These are phyloP conservation scores for Hysterangium stoloniferum DNA, from an alignment of 768 basidiomycete species.

Conservation along the genomic window DNA sequence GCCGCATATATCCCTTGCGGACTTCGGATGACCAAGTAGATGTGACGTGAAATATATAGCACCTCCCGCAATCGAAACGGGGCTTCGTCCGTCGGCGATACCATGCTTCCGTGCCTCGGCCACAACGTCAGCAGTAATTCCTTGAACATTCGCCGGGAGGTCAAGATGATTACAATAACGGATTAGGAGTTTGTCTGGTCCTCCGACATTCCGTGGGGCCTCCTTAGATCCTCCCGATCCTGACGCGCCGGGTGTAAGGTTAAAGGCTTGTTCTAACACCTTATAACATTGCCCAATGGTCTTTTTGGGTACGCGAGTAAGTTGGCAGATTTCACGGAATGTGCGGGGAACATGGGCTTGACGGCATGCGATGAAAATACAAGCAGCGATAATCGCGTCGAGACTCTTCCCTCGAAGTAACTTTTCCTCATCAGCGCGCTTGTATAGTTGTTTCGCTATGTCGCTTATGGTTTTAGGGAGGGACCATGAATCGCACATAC, in stretches of 20 bases:
- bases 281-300: slow-evolving; percentile 90
- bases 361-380: slow-evolving; percentile 95
- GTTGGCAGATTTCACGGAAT: slow-evolving; percentile 91
- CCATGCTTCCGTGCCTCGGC: slow-evolving; percentile 72
- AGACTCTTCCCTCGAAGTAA: slow-evolving; percentile 84
- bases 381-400: slow-evolving; percentile 92
- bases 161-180: slow-evolving; percentile 93
- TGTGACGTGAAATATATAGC: slow-evolving; percentile 91
- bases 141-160: slow-evolving; percentile 73
- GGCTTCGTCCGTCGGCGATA: slow-evolving; percentile 88
- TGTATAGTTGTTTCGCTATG: slow-evolving; percentile 95
- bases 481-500: slow-evolving; percentile 94
- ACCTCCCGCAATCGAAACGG: slow-evolving; percentile 97
- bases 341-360: slow-evolving; percentile 94
- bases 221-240: slow-evolving; percentile 38
- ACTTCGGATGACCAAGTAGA: slow-evolving; percentile 66
- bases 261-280: slow-evolving; percentile 81
- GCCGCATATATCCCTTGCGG: slow-evolving; percentile 76
- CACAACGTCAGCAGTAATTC: slow-evolving; percentile 79
- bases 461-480: slow-evolving; percentile 91
- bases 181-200: slow-evolving; percentile 82
- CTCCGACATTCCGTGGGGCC: slow-evolving; percentile 37
- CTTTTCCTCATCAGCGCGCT: slow-evolving; percentile 94
- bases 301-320: slow-evolving; percentile 94
- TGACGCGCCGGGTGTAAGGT: slow-evolving; percentile 74